Conservation (phyloP, 2,329 filamentous ascomycete genomes). For the Colletotrichum tabaci region DNA sequence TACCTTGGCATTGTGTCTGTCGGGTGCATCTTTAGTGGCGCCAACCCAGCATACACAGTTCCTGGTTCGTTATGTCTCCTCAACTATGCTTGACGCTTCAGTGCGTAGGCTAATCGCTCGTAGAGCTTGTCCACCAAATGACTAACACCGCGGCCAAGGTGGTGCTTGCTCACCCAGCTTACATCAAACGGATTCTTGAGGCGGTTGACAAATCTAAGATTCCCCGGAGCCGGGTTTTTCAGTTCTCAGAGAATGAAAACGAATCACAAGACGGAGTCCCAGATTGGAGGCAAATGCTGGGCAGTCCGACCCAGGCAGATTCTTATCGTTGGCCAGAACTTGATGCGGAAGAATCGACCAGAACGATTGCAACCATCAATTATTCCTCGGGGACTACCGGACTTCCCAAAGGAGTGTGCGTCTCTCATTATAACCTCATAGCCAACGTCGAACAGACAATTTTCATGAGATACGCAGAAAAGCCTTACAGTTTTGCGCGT, state of each 20-base stretch:
- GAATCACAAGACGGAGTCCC: slow-evolving; percentile 50
- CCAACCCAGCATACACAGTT: slow-evolving; percentile 66
- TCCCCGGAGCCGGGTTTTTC: slow-evolving; percentile 60
- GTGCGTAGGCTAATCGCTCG: slow-evolving; percentile 21
- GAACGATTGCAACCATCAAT: slow-evolving; percentile 61
- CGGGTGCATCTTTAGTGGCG: slow-evolving; percentile 68
- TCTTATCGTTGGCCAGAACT: slow-evolving; percentile 60
- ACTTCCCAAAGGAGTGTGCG: slow-evolving; percentile 65
- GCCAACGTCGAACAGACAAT: slow-evolving; percentile 66
- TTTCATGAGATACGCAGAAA: slow-evolving; percentile 59
- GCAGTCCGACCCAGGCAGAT: slow-evolving; percentile 49
- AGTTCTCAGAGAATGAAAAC: slow-evolving; percentile 61
- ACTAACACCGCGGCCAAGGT: slow-evolving; percentile 64
- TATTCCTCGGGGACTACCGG: slow-evolving; percentile 68
- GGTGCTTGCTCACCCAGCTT: slow-evolving; percentile 63
- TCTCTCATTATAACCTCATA: slow-evolving; percentile 65
- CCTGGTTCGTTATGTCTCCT: slow-evolving; percentile 53
- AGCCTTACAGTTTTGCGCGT: slow-evolving; percentile 52
- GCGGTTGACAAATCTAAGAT: slow-evolving; percentile 59
- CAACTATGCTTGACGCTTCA: not conserved
- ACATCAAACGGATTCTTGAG: slow-evolving; percentile 59
- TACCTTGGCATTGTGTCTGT: slow-evolving; percentile 68
- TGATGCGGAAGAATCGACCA: slow-evolving; percentile 51
- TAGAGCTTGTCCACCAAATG: slow-evolving; percentile 67
- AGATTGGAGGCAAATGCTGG: slow-evolving; percentile 61